Evolutionary conservation across 78 protist species (phyloP), one percentile per base, ranked within the genome.

Genomic region (Dictyostelium brefeldianum): DNA sequence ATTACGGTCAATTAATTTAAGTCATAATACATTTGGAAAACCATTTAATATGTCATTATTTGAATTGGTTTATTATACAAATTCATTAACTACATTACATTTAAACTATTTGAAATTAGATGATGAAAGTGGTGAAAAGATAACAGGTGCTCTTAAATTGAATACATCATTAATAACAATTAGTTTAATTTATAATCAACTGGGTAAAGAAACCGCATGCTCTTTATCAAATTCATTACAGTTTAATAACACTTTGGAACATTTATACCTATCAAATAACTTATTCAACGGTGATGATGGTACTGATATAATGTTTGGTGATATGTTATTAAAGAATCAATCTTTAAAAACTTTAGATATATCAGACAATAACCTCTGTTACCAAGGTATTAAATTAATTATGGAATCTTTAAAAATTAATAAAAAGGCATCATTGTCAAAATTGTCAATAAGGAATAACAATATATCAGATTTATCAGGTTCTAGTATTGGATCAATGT

Each of bases 1-100:
- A 17, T 41, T 85, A 0, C 74, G 56, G 46, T 47, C n/a, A 5
- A 17, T 85, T 12, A 85, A 85, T 47, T 81, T 85, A 12, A 85
- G 83, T 41, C 92, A 85, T 20, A 85, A 85, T 29, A 85, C 92
- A 9, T 85, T 85, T 75, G 83, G 92, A 1, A 85, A 85, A 59
- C 65, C 36, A 5, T 71, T 85, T 25, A 85, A 75, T 48, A 14
- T 43, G 17, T 31, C 78, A 46, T 15, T 85, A 20, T 7, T 47
- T 9, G 92, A 85, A 29, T 17, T 75, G 27, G 17, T 62, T 46
- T 31, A 54, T 7, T 22, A 57, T 12, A 75, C 65, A 0, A 54
- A 59, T 5, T 74, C 83, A 20, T 20, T 85, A 15, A 57, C 62
- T 3, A 41, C 29, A 17, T 36, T 85, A 5, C 83, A 85, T 17